Evolutionary conservation across 192 early-diverging fungal species (phyloP), one percentile per base, ranked within the genome.

Genomic region (Jimgerdemannia lactiflua): DNA sequence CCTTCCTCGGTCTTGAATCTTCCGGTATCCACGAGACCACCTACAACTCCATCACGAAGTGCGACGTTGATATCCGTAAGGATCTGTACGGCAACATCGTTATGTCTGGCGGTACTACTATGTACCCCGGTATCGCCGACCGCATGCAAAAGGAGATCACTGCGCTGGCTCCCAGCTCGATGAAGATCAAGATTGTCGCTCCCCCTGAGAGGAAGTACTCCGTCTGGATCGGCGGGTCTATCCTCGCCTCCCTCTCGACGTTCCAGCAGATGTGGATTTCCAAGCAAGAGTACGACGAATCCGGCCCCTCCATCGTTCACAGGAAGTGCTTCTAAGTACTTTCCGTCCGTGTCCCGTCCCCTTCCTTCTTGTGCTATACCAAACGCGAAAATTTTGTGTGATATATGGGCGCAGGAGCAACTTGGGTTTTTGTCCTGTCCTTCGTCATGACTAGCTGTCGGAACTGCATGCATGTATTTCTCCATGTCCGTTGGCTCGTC

Each of bases 241-340:
- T 99, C 73, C 87, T 99, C 49, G 96, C 97, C 70, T 97, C 97
- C 43, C 92, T 97, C 72, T 96, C 96, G 65, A 97, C 96, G 81
- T 99, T 99, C 96, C 96, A 98, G 86, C 93, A 96, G 85, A 95
- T 97, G 96, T 99, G 96, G 96, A 94, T 97, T 85, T 95, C 95
- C 70, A 97, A 96, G 92, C 92, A 94, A 89, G 97, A 98, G 88
- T 97, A 98, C 89, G 95, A 97, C 88, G 97, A 99, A 89, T 92
- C 91, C 74, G 97, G 97, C 80, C 96, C 97, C 42, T 94, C 94
- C 59, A 98, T 98, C 78, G 97, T 98, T 74, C 97, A 98, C 91
- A 91, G 96, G 88, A 98, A 97, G 90, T 98, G 97, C 86, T 96
- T 93, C 90, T 94, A 93, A 90, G 82, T 29, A 54, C 49, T 59